These are phyloP conservation scores for Metarhizium humberi DNA, from an alignment of 2,329 filamentous ascomycete species.

Conservation along the genomic window DNA sequence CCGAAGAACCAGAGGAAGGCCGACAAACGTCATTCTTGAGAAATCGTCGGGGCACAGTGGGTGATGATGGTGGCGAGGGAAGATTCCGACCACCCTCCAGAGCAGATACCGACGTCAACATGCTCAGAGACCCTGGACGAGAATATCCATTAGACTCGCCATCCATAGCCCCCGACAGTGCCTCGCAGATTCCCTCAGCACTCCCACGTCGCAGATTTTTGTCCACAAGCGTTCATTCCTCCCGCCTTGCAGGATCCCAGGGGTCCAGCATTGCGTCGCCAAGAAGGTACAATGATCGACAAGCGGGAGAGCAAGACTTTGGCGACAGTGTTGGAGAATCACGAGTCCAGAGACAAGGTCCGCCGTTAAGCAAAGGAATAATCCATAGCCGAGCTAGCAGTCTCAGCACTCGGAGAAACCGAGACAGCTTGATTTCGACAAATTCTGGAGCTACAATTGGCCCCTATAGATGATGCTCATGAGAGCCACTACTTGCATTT, in stretches of 20 bases:
- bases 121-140: constrained; percentile 20
- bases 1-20: constrained; percentile 39
- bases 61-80: constrained; percentile 39
- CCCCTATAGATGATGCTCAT: constrained; percentile 33
- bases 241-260: constrained; percentile 32
- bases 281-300: constrained; percentile 41
- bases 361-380: constrained; percentile 32
- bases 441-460: constrained; percentile 29
- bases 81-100: constrained; percentile 48
- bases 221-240: constrained; percentile 35
- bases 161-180: constrained; percentile 22
- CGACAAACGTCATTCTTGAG: constrained; percentile 35
- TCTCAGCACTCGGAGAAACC: constrained; percentile 32
- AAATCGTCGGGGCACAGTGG: constrained; percentile 34
- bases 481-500: constrained; percentile 16
- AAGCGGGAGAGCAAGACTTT: constrained; percentile 29
- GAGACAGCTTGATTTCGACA: constrained; percentile 28
- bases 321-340: neutral
- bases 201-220: constrained; percentile 45
- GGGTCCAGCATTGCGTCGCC: constrained; percentile 28
- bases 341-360: constrained; percentile 6
- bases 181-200: constrained; percentile 31
- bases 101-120: constrained; percentile 45
- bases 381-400: constrained; percentile 36
- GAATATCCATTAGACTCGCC: constrained; percentile 22